Base-by-base conservation (phyloP, 345 rosid species). In the Eucalyptus brandiana region DNA sequence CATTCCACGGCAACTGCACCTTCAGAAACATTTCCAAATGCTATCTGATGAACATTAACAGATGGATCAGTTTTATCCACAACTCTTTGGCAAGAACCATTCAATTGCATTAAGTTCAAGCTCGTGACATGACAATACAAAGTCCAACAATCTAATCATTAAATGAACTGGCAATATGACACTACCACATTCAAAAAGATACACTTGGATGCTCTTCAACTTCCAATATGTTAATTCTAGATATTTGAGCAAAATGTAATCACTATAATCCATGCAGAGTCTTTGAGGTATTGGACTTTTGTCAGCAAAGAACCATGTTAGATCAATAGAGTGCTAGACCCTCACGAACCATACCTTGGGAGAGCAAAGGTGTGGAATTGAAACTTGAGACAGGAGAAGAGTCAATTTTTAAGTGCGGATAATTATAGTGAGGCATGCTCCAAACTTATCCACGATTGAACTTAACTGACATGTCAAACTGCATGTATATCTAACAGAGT, bases 1-100 rank as follows among this genome's bases (percentile, higher is more conserved):
- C 97, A 90, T 98, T 96, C 99, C 98, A 97, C 1, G 96, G 95
- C 90, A 96, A 37, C 93, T 93, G 88, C 48, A 95, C 97, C 91
- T 97, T 93, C 89, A 98, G 96, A 90, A 91, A 97, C 99, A 96
- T 97, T 40, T 51, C 90, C 80, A 32, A 87, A 32, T 54, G 76
- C 87, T 91, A 76, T 76, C 85, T 76, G 85, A 76, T 40, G 47
- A 76, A 42, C 47, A 76, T 76, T 76, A 76, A 76, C 85, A 40
- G 47, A 76, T 1, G 47, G 85, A 76, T 76, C 85, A 76, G 85
- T 76, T 76, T 76, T 21, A 40, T 40, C 83, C 1, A 23, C 47
- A 37, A 37, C 83, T 76, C 42, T 37, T 76, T 21, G 4, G 83
- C 5, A 76, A 76, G 83, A 76, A 15, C 45, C 47, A 76, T 19